phyloP scores from a whole-genome alignment of 352 stramenopile species.

The Pythium brachiatum region DNA sequence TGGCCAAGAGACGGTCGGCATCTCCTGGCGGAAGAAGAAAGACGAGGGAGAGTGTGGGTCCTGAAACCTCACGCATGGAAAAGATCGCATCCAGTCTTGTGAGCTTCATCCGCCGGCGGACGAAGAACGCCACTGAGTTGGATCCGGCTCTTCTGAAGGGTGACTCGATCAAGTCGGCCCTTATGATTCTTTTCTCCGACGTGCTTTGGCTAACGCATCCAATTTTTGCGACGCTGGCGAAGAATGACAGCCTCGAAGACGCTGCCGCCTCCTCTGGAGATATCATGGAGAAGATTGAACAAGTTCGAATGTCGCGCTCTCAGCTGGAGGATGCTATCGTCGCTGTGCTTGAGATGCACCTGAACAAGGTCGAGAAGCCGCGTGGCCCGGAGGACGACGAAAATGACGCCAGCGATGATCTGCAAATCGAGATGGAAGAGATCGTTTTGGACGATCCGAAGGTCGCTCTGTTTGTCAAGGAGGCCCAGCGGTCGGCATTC shows the following conservation, averaged over 20 bases:
- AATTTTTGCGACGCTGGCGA: slow-evolving; percentile 48
- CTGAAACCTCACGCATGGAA: slow-evolving; percentile 31
- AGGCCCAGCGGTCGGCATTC: slow-evolving; percentile 66
- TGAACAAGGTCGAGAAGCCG: slow-evolving; percentile 36
- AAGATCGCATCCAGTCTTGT: slow-evolving; percentile 31
- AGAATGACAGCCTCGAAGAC: slow-evolving; percentile 21
- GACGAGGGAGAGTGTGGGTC: slow-evolving; percentile 5
- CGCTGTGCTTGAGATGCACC: slow-evolving; percentile 72
- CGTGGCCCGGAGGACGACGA: slow-evolving; percentile 19
- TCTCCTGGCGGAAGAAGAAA: slow-evolving; percentile 8
- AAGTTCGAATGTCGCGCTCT: slow-evolving; percentile 35
- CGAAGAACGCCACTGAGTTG: slow-evolving; percentile 45
- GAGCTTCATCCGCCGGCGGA: slow-evolving; percentile 47
- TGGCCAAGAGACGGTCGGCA: not conserved
- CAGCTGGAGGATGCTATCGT: slow-evolving; percentile 62
- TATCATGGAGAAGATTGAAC: slow-evolving; percentile 34
- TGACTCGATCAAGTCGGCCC: slow-evolving; percentile 60
- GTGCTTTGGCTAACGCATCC: slow-evolving; percentile 70
- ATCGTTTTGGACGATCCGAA: slow-evolving; percentile 61
- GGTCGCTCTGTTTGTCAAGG: slow-evolving; percentile 50
- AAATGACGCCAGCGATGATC: slow-evolving; percentile 32
- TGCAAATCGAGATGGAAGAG: slow-evolving; percentile 57
- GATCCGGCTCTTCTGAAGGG: slow-evolving; percentile 47
- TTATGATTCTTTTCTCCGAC: slow-evolving; percentile 73
- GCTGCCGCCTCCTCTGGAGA: not conserved